phyloP scores from a whole-genome alignment of 2,329 filamentous ascomycete species.

The Thermomyces lanuginosus region DNA sequence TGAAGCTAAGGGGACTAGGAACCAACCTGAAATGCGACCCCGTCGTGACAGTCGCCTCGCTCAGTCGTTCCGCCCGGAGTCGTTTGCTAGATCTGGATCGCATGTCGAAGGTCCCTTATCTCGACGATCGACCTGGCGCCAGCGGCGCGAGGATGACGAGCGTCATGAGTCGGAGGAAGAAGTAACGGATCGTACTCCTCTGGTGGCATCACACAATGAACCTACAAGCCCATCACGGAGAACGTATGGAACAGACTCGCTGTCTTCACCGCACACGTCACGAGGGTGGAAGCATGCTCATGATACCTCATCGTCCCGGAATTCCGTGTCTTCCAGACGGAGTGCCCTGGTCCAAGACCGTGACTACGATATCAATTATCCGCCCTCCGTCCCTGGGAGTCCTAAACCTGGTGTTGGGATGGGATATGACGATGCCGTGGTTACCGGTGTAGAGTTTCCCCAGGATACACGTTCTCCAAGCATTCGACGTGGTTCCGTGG shows the following conservation, averaged over 20 bases:
- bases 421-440: conserved; percentile 38
- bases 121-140: too few species aligned
- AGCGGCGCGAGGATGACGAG: conserved; percentile 10
- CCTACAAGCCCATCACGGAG: conserved; percentile 17
- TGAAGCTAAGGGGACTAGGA: conserved; percentile 23
- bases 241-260: conserved; percentile 19
- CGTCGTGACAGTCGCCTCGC: conserved; percentile 38
- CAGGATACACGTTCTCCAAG: conserved; percentile 19
- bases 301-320: conserved; percentile 14
- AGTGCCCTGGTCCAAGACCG: conserved; percentile 12
- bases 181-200: conserved; percentile 38
- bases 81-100: conserved; percentile 5
- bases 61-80: conserved; percentile 22
- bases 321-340: conserved; percentile 9
- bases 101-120: conserved; percentile 4
- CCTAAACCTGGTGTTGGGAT: conserved; percentile 37
- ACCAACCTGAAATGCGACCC: conserved; percentile 46
- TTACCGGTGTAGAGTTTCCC: conserved; percentile 27
- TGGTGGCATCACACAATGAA: conserved; percentile 28
- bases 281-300: conserved; percentile 12
- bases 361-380: conserved; percentile 49
- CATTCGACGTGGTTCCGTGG: conserved; percentile 16
- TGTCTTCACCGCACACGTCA: conserved; percentile 12
- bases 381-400: conserved; percentile 44
- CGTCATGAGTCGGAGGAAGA: conserved; percentile 16